Evolutionary conservation across 78 protist genomes (phyloP).

Genomic region (Tieghemostelium lacteum): DNA sequence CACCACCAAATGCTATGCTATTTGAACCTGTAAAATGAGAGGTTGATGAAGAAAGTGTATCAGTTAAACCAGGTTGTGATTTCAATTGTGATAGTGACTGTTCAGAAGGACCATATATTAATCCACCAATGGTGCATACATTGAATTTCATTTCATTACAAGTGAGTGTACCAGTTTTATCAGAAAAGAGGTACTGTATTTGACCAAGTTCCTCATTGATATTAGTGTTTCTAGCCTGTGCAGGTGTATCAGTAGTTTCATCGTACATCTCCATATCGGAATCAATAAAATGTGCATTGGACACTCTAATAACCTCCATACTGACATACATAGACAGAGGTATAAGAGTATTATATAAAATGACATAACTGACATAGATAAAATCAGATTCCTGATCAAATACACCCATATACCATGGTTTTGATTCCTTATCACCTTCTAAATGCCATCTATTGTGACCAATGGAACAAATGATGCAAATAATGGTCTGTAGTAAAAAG

Average conservation of each 20-base stretch:
- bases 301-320: constrained; percentile 92
- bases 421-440: constrained; percentile 8
- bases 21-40: background rate
- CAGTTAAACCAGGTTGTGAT: background rate
- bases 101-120: constrained; percentile 56
- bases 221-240: constrained; percentile 85
- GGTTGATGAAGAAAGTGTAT: background rate
- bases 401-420: constrained; percentile 39
- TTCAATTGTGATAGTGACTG: background rate
- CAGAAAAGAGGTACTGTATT: constrained; percentile 91
- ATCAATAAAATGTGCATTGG: constrained; percentile 80
- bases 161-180: constrained; percentile 99
- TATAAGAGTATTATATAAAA: constrained; percentile 91
- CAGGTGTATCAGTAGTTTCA: constrained; percentile 69
- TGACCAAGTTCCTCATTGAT: constrained; percentile 92
- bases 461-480: constrained; percentile 66
- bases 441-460: constrained; percentile 74
- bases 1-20: background rate
- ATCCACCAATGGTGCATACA: constrained; percentile 82
- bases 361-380: constrained; percentile 88
- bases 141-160: constrained; percentile 93
- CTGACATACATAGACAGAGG: constrained; percentile 94
- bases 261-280: constrained; percentile 71
- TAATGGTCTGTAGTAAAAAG: constrained; percentile 49
- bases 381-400: background rate